Evolutionary conservation across 148 eudicot species (phyloP), one percentile per base, ranked within the genome.

Genomic region (Hydrangea macrophylla): DNA sequence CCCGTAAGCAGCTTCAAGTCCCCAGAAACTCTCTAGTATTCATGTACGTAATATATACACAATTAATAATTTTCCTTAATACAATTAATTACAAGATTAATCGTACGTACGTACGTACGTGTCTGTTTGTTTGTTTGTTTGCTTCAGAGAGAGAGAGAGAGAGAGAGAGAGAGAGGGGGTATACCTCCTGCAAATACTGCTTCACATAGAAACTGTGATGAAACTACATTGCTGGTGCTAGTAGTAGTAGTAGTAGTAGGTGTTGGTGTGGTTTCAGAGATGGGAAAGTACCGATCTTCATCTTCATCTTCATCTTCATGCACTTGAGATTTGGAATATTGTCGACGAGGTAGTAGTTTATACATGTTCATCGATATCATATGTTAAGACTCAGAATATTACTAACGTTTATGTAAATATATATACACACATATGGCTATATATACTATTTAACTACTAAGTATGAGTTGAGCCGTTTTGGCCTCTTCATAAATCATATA

Each of bases 1-100:
- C n/a, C 82, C 82, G 51, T 60, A 78, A n/a, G 78, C 75, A 48
- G 82, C 60, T 78, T 78, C 78, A 60, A 74, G 58, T 53, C 26
- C 55, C 75, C 70, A 32, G 54, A 78, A 78, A 62, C 55, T 60
- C 12, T 74, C 78, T 70, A 42, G 35, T 27, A 28, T 17, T 9
- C 18, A 0, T 10, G 17, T 12, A 18, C 50, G 15, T 42, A 42
- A 42, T 42, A 3, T 12, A 42, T 42, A n/a, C 50, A 42, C 15
- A 42, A 42, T 8, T 42, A 1, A 35, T n/a, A n/a, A n/a, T n/a
- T n/a, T n/a, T n/a, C n/a, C n/a, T n/a, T n/a, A n/a, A n/a, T n/a
- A n/a, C n/a, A n/a, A n/a, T n/a, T n/a, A n/a, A n/a, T n/a, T n/a
- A n/a, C n/a, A n/a, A n/a, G n/a, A n/a, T n/a, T n/a, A n/a, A n/a